Conservation (phyloP, 345 rosid genomes). For the Rubroshorea leprosula region DNA sequence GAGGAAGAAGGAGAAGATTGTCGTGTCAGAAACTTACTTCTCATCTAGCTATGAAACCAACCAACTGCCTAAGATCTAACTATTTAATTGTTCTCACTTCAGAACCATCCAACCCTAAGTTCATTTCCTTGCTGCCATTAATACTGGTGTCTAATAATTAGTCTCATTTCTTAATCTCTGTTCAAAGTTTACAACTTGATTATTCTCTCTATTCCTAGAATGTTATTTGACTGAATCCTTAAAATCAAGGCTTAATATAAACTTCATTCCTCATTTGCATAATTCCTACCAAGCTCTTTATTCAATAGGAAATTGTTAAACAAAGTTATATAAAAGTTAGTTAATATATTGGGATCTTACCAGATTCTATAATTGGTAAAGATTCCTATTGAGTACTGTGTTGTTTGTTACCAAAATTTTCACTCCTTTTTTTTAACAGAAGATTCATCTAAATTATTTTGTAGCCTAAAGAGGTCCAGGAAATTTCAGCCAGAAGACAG, state of each 20-base stretch:
- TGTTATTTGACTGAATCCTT: neutral
- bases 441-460: slow-evolving; percentile 13
- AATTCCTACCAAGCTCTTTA: neutral
- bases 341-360: neutral
- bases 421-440: too few species aligned
- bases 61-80: too few species aligned
- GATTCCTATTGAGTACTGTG: neutral
- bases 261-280: neutral
- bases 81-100: too few species aligned
- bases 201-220: neutral
- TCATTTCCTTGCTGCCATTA: neutral
- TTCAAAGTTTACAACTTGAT: neutral
- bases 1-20: too few species aligned
- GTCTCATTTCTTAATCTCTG: neutral
- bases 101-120: neutral
- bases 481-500: slow-evolving; percentile 58
- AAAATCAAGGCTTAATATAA: neutral
- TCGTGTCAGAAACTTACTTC: too few species aligned
- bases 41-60: too few species aligned
- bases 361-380: neutral
- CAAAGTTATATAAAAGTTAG: neutral
- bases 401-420: neutral
- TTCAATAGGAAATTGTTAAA: neutral
- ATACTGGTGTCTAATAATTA: neutral
- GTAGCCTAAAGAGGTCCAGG: slow-evolving; percentile 49